These are phyloP conservation scores for Curvularia sp. DNA, from an alignment of 2,329 filamentous ascomycete genomes.

Conservation along the genomic window DNA sequence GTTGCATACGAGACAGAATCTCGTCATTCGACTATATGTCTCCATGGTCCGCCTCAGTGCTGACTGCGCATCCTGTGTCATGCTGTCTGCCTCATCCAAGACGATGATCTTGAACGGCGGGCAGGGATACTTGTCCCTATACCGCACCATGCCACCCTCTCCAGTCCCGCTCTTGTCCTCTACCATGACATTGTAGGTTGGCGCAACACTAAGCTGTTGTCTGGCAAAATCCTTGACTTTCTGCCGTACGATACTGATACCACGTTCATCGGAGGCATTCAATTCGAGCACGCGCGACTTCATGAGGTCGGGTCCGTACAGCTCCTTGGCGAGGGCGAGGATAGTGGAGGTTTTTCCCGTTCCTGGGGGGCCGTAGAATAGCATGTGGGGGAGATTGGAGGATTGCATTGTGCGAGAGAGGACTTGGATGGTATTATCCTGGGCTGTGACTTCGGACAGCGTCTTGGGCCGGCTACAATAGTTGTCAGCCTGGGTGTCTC, in stretches of 20 bases:
- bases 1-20: conserved; percentile 98
- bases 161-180: conserved; percentile 47
- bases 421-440: conserved; percentile 95
- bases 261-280: conserved; percentile 98
- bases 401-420: conserved; percentile 92
- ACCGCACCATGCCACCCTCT: conserved; percentile 48
- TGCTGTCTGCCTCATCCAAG: conserved; percentile 95
- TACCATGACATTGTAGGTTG: conserved; percentile 67
- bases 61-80: conserved; percentile 98
- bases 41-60: conserved; percentile 97
- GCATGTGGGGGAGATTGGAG: conserved; percentile 98
- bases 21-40: conserved; percentile 93
- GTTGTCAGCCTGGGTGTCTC: conserved; percentile 20
- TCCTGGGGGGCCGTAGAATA: conserved; percentile 97
- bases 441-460: conserved; percentile 91
- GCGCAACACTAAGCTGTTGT: conserved; percentile 87
- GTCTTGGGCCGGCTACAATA: conserved; percentile 82
- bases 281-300: conserved; percentile 96
- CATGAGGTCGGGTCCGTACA: conserved; percentile 94
- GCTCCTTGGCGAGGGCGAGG: conserved; percentile 93
- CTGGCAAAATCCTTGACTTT: conserved; percentile 99
- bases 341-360: conserved; percentile 99
- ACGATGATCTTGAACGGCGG: conserved; percentile 99
- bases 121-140: conserved; percentile 78
- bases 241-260: conserved; percentile 94